These are phyloP conservation scores for Herpetospermum pedunculosum DNA, from an alignment of 306 rosid species.

Conservation along the genomic window DNA sequence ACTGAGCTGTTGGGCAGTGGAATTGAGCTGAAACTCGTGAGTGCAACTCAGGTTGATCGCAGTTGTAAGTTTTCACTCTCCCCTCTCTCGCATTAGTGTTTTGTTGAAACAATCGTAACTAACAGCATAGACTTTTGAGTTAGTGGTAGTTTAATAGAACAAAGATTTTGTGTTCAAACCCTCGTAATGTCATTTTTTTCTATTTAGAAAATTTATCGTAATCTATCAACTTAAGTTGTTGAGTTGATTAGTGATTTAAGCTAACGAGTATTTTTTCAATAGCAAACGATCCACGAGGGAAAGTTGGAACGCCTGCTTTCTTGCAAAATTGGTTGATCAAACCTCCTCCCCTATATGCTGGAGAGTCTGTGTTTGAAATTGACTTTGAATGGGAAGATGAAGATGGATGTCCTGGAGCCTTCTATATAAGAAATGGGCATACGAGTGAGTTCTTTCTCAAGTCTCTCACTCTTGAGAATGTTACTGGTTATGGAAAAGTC, in stretches of 20 bases:
- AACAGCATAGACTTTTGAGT: too few species aligned
- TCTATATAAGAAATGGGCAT: conserved; percentile 51
- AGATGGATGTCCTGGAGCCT: conserved; percentile 61
- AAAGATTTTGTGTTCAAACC: too few species aligned
- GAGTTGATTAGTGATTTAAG: too few species aligned
- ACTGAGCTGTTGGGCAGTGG: conserved; percentile 40
- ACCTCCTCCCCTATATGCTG: conserved; percentile 26
- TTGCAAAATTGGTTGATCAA: conserved; percentile 46
- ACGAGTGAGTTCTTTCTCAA: conserved; percentile 53
- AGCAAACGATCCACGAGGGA: conserved; percentile 46
- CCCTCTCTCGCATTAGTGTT: too few species aligned
- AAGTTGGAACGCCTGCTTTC: conserved; percentile 41
- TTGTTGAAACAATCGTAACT: too few species aligned
- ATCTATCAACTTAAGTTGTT: too few species aligned
- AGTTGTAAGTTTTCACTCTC: conserved; percentile 33
- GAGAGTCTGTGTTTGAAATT: conserved; percentile 37
- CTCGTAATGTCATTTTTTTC: too few species aligned
- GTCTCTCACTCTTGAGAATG: conserved; percentile 47
- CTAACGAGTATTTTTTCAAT: too few species aligned
- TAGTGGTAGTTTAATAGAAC: too few species aligned
- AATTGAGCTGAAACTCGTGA: conserved; percentile 49
- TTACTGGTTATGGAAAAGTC: conserved; percentile 46
- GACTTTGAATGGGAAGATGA: conserved; percentile 54
- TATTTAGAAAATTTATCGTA: too few species aligned
- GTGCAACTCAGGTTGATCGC: conserved; percentile 27